Base-by-base conservation (phyloP, 352 stramenopile genomes). In the Globisporangium sylvaticum region DNA sequence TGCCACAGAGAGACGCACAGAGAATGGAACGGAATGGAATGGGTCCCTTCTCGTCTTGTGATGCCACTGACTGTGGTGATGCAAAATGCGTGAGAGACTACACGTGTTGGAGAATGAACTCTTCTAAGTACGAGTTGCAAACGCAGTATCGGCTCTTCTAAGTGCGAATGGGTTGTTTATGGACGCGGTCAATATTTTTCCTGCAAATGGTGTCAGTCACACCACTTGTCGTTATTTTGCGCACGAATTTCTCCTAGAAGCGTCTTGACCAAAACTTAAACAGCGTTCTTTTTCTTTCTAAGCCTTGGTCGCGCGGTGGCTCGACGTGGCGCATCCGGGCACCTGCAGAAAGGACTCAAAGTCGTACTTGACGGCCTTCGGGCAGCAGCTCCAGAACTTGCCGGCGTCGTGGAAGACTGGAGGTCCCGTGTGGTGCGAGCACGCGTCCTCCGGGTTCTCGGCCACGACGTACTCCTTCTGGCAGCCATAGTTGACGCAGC, bases 311-410 rank as follows among this genome's bases (percentile, higher is more conserved):
- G 97, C 89, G 60, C 87, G 75, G 64, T 98, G 93, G 44, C 85
- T 80, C 27, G 84, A 87, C n/a, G 77, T 83, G 22, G 89, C 80
- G 69, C 93, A 98, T 44, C 90, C 91, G 1, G 87, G 83, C 18
- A 98, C 82, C 64, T 95, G 80, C 22, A 98, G 79, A 73, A 98
- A 98, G 60, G 91, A 92, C 34, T 98, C 92, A 76, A 98, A 98
- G 74, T 98, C 91, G 83, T 97, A 98, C 84, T 97, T 97, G 72
- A 96, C 84, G 31, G 79, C 71, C 70, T 97, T 95, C 18, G 92
- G 91, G 69, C 94, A 98, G 81, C 94, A 98, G 66, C 81, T 93
- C 94, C 94, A 98, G 76, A 87, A 97, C 76, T 98, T 98, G 71
- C 88, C 86, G 54, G 88, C 88, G 67, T 98, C 94, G 69, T 97